A percentile compares a stretch with the other conserved stretches of the same genome.
Evolutionary conservation across 352 stramenopile species (phyloP).

Genomic region (Phytopythium montanum): DNA sequence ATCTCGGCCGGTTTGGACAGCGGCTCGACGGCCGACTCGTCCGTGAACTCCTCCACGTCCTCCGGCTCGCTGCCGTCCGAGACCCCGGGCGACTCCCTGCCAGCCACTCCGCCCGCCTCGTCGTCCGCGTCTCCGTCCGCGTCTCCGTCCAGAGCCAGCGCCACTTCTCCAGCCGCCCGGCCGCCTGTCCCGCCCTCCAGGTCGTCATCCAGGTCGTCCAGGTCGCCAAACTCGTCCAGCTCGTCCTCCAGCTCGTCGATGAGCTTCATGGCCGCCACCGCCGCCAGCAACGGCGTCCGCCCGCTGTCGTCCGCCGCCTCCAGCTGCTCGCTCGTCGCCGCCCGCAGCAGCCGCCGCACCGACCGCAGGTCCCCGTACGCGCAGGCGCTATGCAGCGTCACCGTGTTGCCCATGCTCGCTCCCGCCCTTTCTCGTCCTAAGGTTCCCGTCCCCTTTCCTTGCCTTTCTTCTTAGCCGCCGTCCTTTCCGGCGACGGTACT

Average conservation of each 20-base stretch:
- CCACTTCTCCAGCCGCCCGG: neutral
- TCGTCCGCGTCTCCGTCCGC: slow-evolving; percentile 19
- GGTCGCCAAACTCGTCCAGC: slow-evolving; percentile 34
- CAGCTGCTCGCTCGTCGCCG: slow-evolving; percentile 53
- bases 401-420: slow-evolving; percentile 65
- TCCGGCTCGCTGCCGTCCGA: slow-evolving; percentile 15
- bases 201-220: slow-evolving; percentile 12
- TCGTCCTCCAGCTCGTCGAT: slow-evolving; percentile 37
- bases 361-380: slow-evolving; percentile 61
- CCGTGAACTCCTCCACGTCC: slow-evolving; percentile 50
- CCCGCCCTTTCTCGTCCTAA: too few species aligned
- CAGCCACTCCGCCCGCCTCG: slow-evolving; percentile 16
- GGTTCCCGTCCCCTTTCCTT: neutral
- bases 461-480: neutral
- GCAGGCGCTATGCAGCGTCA: slow-evolving; percentile 82
- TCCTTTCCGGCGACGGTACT: neutral
- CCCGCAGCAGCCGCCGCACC: slow-evolving; percentile 59
- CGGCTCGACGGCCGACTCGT: slow-evolving; percentile 48
- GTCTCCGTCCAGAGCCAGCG: slow-evolving; percentile 13
- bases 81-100: slow-evolving; percentile 8
- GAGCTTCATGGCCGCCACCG: slow-evolving; percentile 55
- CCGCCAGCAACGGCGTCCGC: slow-evolving; percentile 69
- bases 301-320: slow-evolving; percentile 72
- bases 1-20: slow-evolving; percentile 73
- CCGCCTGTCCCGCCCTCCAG: slow-evolving; percentile 13